Evolutionary conservation across 2,329 filamentous ascomycete species (phyloP), one percentile per base, ranked within the genome.

Genomic region (Sporothrix brunneoviolacea): DNA sequence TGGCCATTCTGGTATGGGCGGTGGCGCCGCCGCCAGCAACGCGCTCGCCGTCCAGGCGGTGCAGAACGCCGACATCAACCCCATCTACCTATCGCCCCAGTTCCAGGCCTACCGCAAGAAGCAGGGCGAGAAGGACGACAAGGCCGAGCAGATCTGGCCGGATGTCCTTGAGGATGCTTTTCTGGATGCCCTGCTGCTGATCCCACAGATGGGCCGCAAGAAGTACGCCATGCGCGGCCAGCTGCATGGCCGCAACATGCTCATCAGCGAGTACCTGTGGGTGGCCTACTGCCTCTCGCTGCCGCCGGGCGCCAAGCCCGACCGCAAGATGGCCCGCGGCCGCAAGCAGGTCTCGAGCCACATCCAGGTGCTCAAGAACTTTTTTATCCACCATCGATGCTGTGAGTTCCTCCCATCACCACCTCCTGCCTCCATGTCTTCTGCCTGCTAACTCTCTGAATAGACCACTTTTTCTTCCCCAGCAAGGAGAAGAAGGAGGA

Each of bases 271-370:
- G 64, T 86, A 85, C 64, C 74, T 86, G 39, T 84, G 75, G 75
- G 73, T 77, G 53, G 70, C 73, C 9, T 72, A 73, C 58, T 69
- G 68, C 61, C 64, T 65, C 28, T 63, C 66, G 28, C 67, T 78
- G 52, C 68, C 71, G 27, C 68, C 72, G 3, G 74, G 74, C 3
- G 65, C 66, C 42, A 65, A 68, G 37, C 72, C 74, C 3, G 70
- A 73, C 54, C 64, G 73, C 51, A 73, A 76, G 62, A 69, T 73
- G 54, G 59, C 63, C 45, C 61, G 55, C 62, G 72, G 55, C 60
- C 71, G 80, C 51, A 86, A 86, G 63, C 81, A 84, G 59, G 80
- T 86, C 5, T 85, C 82, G 3, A 85, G 81, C 61, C 82, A 86
- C 60, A 85, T 86, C 60, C 82, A 86, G 61, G 82, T 86, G 13